Evolutionary conservation across 805 yeast genomes (phyloP), one percentile per base, ranked within the genome.

Genomic region (Candida tallmaniae): DNA sequence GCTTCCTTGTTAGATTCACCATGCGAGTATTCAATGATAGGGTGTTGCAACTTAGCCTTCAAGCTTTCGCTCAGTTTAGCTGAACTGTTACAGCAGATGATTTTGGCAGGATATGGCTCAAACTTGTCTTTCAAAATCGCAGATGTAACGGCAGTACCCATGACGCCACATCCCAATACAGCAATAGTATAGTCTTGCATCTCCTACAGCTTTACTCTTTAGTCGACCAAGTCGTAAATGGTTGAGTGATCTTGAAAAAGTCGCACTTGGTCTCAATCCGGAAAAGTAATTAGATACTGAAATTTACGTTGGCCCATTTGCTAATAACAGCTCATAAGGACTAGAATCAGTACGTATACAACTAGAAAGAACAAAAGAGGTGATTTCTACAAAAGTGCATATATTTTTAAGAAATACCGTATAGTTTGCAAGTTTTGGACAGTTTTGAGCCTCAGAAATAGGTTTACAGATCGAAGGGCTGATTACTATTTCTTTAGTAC

Each of bases 91-190:
- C 94, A 79, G n/a, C 93, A 86, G 45, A 83, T 72, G 56, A 89
- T 81, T 51, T 70, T 75, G 18, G 70, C 54, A 19, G 97, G 97
- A 38, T 73, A 74, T 4, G 80, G 74, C 13, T 56, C 55, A 42
- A 72, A 68, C 17, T 60, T 41, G 8, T 62, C 39, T 23, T 73
- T 72, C 35, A 85, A 63, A 29, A 84, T 77, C 8, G 97, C 95
- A 9, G 85, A 71, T 21, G 86, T 72, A 30, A 93, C 85, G 8
- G 97, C 96, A 12, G 90, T 82, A 39, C 97, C 97, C 87, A 93
- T 85, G 36, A 84, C 88, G 41, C 99, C 99, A 50, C 95, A 78
- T 23, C 97, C 99, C 35, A 93, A 70, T 20, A 93, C 78, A 12
- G 89, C 73, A 34, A 90, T 62, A 4, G 86, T 81, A 63, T 74